A percentile compares a stretch with the other conserved stretches of the same genome.
Conservation (phyloP, 2,329 filamentous ascomycete species). For the Aureobasidium sp. region DNA sequence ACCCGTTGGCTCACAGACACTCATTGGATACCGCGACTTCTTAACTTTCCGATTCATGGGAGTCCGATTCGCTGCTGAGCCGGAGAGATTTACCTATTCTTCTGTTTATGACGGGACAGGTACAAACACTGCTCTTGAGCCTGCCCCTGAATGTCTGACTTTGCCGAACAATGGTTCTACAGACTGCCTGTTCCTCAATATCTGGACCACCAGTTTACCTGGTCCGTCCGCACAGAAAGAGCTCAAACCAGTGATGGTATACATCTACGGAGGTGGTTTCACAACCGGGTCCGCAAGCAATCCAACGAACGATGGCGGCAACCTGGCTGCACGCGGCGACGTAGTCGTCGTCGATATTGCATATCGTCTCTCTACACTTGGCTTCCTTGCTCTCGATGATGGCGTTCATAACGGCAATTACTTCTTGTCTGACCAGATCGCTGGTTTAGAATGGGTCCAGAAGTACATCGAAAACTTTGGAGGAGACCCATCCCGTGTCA, state of each 20-base stretch:
- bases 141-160: conserved; percentile 16
- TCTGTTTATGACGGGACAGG: conserved; percentile 14
- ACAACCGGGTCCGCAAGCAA: conserved; percentile 35
- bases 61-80: conserved; percentile 17
- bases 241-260: conserved; percentile 39
- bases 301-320: conserved; percentile 37
- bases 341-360: conserved; percentile 37
- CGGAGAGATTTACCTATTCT: conserved; percentile 17
- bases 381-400: conserved; percentile 29
- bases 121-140: conserved; percentile 13
- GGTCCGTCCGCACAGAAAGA: conserved; percentile 15
- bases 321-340: conserved; percentile 38
- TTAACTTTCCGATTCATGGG: conserved; percentile 17
- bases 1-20: conserved; percentile 14
- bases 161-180: conserved; percentile 17
- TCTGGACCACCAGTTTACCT: conserved; percentile 31
- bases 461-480: conserved; percentile 13
- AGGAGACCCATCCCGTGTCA: conserved; percentile 14
- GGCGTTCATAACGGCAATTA: conserved; percentile 41
- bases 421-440: conserved; percentile 42
- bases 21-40: conserved; percentile 18
- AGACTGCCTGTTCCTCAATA: conserved; percentile 32
- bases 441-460: conserved; percentile 32
- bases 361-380: conserved; percentile 31
- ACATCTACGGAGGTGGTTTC: conserved; percentile 29